Evolutionary conservation across 768 basidiomycete genomes (phyloP), one percentile per base, ranked within the genome.

Genomic region (Tricholoma sp.): DNA sequence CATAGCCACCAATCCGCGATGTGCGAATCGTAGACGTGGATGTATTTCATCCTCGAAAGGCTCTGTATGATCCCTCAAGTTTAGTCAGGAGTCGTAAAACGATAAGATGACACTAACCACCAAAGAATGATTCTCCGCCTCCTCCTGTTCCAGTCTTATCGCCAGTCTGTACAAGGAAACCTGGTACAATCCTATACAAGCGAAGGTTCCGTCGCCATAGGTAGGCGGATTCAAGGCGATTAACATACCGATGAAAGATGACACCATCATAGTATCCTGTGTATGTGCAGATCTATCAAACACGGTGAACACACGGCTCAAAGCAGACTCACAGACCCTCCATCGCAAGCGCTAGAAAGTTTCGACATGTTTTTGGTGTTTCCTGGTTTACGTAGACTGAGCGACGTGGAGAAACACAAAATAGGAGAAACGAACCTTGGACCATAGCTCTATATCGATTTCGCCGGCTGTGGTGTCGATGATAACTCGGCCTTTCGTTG

Each of bases 31-130:
- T 59, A 99, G 76, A 35, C 97, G 83, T 3, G 94, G 93, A 64
- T 96, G 94, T 18, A 94, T 85, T 72, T 98, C 95, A 73, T 97
- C 94, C 68, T 93, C 89, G 62, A 97, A 97, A 2, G 88, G 91
- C 64, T 95, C 94, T 91, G 63, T 18, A 39, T n/a, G 34, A 41
- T 12, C 14, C n/a, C 21, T 22, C 24, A 31, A 4, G 18, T 52
- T 27, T 53, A 14, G 14, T 45, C 12, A 14, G 31, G 31, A 37
- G 8, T 16, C 32, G n/a, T 32, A 2, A 43, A 22, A 55, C 16
- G 19, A 10, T 19, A 18, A 4, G 27, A n/a, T 0, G 27, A 50
- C 4, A 61, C 75, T 11, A 43, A 79, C 94, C 94, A 70, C 96
- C 96, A 63, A 91, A 98, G 69, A 97, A 91, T 0, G 93, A 95